Percentiles rank a stretch among this genome's conserved stretches.
These are phyloP conservation scores for Phytophthora palmivora DNA, from an alignment of 352 stramenopile genomes.

Conservation along the genomic window DNA sequence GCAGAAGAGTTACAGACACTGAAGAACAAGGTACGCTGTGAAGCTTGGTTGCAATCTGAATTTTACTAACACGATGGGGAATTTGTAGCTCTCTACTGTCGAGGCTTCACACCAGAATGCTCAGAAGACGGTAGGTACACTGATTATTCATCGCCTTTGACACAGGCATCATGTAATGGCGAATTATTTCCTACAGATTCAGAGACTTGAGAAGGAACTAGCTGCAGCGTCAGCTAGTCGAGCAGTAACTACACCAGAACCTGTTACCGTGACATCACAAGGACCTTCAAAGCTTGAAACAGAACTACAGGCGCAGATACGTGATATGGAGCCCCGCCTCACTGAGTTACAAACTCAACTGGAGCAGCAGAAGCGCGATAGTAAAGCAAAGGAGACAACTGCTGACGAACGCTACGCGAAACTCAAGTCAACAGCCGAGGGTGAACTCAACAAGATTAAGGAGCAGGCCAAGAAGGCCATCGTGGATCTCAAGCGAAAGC, in stretches of 20 bases:
- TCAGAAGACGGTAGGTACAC: slow-evolving; percentile 61
- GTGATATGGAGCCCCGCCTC: slow-evolving; percentile 46
- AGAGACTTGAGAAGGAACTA: slow-evolving; percentile 67
- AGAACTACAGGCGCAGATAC: slow-evolving; percentile 49
- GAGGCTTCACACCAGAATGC: slow-evolving; percentile 40
- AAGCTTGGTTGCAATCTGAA: not conserved
- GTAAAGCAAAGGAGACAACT: slow-evolving; percentile 51
- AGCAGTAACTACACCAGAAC: slow-evolving; percentile 40
- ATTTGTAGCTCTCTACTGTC: slow-evolving; percentile 45
- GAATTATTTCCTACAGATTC: slow-evolving; percentile 43
- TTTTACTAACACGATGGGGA: not conserved
- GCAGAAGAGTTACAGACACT: slow-evolving; percentile 52
- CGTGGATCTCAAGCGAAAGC: slow-evolving; percentile 80
- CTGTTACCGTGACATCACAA: slow-evolving; percentile 33
- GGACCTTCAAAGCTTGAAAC: slow-evolving; percentile 40
- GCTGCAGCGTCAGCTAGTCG: slow-evolving; percentile 35
- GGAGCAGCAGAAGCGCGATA: slow-evolving; percentile 59
- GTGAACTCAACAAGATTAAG: slow-evolving; percentile 85
- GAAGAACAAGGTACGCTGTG: slow-evolving; percentile 61
- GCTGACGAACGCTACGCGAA: slow-evolving; percentile 80
- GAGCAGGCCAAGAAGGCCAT: slow-evolving; percentile 91
- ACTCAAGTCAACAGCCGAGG: slow-evolving; percentile 78
- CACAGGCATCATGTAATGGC: not conserved
- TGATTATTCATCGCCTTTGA: not conserved
- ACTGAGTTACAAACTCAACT: slow-evolving; percentile 47